phyloP scores from a whole-genome alignment of 345 rosid genomes.

The Gossypium bickii region DNA sequence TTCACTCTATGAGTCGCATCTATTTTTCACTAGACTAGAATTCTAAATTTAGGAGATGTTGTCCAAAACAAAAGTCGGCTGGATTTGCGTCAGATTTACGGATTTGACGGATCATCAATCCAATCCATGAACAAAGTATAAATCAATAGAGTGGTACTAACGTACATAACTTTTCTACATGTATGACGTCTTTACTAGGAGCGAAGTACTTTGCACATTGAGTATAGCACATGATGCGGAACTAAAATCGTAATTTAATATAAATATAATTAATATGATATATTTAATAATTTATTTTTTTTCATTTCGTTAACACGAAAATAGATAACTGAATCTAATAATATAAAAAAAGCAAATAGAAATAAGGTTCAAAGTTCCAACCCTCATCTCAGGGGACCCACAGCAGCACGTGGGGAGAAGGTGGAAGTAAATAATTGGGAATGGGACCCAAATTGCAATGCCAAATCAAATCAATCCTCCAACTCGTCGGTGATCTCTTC shows the following conservation, averaged over 20 bases:
- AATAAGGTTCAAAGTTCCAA: not conserved
- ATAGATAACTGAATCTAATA: not conserved
- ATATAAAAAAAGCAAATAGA: not conserved
- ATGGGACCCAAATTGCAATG: conserved; percentile 24
- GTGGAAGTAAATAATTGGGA: conserved; percentile 29
- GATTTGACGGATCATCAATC: not conserved
- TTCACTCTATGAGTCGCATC: no score
- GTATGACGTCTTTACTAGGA: not conserved
- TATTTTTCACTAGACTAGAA: no score
- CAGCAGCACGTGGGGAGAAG: conserved; percentile 35
- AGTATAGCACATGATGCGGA: not conserved
- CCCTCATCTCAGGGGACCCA: conserved; percentile 12
- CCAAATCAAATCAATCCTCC: conserved; percentile 15
- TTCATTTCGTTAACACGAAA: not conserved
- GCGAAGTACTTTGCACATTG: not conserved
- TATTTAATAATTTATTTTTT: not conserved
- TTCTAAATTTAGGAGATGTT: not conserved
- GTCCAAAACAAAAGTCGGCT: not conserved
- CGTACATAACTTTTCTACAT: not conserved
- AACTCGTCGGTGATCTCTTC: conserved; percentile 49
- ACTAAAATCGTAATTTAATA: not conserved
- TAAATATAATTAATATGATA: not conserved
- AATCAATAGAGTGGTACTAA: not conserved
- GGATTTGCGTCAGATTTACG: not conserved
- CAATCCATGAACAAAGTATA: not conserved